These are phyloP conservation scores for Ganoderma boninense DNA, from an alignment of 1,284 basidiomycete genomes.

Conservation along the genomic window DNA sequence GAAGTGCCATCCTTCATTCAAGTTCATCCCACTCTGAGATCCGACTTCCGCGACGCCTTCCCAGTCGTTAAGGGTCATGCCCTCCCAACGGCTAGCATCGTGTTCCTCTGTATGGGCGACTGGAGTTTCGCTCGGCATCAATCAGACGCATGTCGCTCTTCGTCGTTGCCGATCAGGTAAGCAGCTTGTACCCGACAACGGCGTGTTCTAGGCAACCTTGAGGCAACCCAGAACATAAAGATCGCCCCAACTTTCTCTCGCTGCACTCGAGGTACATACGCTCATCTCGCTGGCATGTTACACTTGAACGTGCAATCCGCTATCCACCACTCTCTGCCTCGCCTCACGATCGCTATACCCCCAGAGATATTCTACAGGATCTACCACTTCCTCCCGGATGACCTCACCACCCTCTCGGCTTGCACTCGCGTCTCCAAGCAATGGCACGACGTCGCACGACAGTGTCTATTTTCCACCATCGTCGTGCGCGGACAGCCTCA, in stretches of 20 bases:
- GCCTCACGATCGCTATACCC: neutral
- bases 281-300: neutral
- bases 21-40: neutral
- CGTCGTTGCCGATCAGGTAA: neutral
- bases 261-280: neutral
- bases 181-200: neutral
- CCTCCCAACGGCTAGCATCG: neutral
- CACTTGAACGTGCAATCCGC: neutral
- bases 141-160: neutral
- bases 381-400: neutral
- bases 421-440: constrained; percentile 4
- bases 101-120: neutral
- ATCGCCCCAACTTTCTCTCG: neutral
- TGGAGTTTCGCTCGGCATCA: neutral
- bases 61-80: neutral
- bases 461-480: neutral
- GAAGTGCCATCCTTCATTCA: too few species aligned
- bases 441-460: constrained; percentile 4
- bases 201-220: neutral
- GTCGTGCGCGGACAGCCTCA: neutral
- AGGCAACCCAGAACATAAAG: neutral
- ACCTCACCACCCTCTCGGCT: neutral
- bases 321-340: neutral
- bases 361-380: constrained; percentile 2
- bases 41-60: neutral